Conservation (phyloP, 495 filamentous ascomycete genomes). For the Penicillium lividum region DNA sequence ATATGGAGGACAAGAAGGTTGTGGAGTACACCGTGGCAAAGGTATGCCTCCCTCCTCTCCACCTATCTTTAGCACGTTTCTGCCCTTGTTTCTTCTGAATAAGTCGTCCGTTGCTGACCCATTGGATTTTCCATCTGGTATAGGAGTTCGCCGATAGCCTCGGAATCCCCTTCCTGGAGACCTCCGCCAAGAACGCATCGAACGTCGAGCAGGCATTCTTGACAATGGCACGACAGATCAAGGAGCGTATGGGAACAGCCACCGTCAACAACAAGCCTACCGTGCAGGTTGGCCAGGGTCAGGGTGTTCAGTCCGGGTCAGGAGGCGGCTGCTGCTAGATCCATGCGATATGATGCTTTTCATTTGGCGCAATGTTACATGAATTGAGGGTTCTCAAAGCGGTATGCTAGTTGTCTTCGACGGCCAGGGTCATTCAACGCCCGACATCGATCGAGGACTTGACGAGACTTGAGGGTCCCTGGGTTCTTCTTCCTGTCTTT, state of each 20-base stretch:
- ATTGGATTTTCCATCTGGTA: constrained; percentile 2
- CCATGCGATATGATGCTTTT: constrained; percentile 30
- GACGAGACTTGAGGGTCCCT: constrained; percentile 19
- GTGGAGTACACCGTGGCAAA: constrained; percentile 99
- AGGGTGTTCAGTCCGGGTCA: constrained; percentile 89
- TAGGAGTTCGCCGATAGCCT: constrained; percentile 99
- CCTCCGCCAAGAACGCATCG: constrained; percentile 97
- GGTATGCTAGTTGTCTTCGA: constrained; percentile 22
- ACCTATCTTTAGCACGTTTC: not conserved
- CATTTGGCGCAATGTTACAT: constrained; percentile 37
- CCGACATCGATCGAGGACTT: constrained; percentile 19
- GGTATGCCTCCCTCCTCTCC: constrained; percentile 52
- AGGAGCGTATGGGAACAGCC: constrained; percentile 98
- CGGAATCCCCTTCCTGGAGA: constrained; percentile 99
- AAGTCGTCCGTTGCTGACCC: constrained; percentile 17
- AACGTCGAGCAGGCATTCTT: constrained; percentile 99
- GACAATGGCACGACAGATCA: constrained; percentile 99
- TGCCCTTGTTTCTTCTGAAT: not conserved
- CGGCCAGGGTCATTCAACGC: constrained; percentile 19
- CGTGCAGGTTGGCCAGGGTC: constrained; percentile 90
- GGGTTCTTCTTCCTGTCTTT: constrained; percentile 33
- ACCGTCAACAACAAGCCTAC: constrained; percentile 98
- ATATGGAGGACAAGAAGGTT: constrained; percentile 99
- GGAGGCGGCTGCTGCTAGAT: constrained; percentile 92
- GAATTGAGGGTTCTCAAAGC: constrained; percentile 26